Base-by-base conservation (phyloP, 2,329 filamentous ascomycete genomes). In the Neonectria sp. region DNA sequence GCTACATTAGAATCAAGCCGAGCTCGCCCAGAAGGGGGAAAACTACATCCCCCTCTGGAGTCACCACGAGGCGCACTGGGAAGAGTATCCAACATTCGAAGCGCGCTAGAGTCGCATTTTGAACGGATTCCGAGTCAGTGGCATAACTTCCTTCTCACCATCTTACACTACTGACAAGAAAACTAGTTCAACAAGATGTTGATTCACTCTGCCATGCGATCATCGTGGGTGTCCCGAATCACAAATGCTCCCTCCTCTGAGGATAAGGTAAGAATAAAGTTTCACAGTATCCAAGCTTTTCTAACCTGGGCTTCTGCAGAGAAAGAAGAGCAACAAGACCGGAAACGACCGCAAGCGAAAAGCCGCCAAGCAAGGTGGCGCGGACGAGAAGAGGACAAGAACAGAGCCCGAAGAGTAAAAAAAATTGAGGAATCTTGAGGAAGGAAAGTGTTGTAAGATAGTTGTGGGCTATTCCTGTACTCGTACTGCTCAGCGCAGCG, bases 61-160 rank as follows among this genome's bases (percentile, higher is more conserved):
- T 11, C 64, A 67, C 51, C 67, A 63, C 13, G 73, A 75, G n/a
- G 59, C 71, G 15, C 68, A 73, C 43, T 73, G 73, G 70, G 73
- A 75, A 48, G 67, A 75, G 64, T 74, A 68, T 48, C 65, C 52
- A 21, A 72, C 64, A 37, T 75, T 75, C 60, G 67, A 60, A 63
- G 71, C 73, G 68, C 73, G 73, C 59, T 75, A 74, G 73, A 53
- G 35, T 31, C 71, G 68, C 63, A 68, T 75, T 63, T 62, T 75
- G 53, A 58, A 65, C 52, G 71, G 68, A 6, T 75, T 75, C 58
- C 67, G 68, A 62, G 73, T 71, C 4, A 55, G 68, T 40, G 7
- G 6, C 3, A 25, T 4, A 7, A 7, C 12, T 17, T 2, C 13
- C 3, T 29, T 3, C 9, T 24, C 27, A 3, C n/a, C 4, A 11